Conservation (phyloP, 768 basidiomycete species). For the Rhizopogon roseolus region DNA sequence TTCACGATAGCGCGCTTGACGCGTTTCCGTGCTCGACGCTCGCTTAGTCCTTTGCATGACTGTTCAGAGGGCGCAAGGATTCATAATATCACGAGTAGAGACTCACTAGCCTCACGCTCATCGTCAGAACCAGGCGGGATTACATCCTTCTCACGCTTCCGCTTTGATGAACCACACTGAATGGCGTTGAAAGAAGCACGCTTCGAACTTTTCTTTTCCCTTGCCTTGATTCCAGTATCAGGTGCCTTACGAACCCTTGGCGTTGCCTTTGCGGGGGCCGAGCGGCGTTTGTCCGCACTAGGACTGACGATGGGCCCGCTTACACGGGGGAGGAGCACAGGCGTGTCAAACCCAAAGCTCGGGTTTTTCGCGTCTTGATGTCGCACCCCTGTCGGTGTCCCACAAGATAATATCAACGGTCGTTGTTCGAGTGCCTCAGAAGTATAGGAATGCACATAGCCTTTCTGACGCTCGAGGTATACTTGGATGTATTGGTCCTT, state of each 20-base stretch:
- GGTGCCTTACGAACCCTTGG: conserved; percentile 2
- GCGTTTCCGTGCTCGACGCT: conserved; percentile 62
- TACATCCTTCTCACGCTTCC: conserved; percentile 17
- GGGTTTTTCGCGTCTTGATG: conserved; percentile 1
- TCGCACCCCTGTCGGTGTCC: conserved; percentile 8
- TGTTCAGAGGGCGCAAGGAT: background rate
- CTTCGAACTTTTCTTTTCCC: background rate
- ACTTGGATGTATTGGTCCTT: conserved; percentile 36
- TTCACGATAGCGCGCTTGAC: conserved; percentile 51
- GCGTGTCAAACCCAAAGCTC: conserved; percentile 46
- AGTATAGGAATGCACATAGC: conserved; percentile 39
- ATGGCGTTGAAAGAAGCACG: background rate
- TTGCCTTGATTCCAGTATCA: background rate
- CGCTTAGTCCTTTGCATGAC: conserved; percentile 46
- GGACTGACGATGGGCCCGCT: conserved; percentile 1
- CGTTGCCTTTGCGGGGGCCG: background rate
- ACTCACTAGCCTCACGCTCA: conserved; percentile 34
- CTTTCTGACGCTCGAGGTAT: conserved; percentile 47
- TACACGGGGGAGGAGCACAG: conserved; percentile 48
- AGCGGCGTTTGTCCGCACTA: background rate
- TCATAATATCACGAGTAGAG: background rate
- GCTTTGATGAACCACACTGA: conserved; percentile 9
- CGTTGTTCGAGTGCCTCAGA: conserved; percentile 28
- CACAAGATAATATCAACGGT: conserved; percentile 2
- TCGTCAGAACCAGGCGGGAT: conserved; percentile 21